These are phyloP conservation scores for Solanum sitiens DNA, from an alignment of 257 asterid species.

Conservation along the genomic window DNA sequence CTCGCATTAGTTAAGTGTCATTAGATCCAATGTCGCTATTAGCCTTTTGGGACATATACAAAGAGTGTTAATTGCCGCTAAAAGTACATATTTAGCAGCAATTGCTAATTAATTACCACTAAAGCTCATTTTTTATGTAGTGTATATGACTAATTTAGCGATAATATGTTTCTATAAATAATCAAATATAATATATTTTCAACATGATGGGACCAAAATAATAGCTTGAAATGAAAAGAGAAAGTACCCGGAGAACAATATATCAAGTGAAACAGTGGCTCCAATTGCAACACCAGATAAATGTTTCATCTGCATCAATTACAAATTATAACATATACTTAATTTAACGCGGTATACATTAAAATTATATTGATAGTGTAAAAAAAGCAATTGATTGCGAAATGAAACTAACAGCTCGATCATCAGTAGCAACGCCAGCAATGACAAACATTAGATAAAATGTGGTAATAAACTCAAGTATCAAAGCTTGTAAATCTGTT, in stretches of 20 bases:
- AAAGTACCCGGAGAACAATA: conserved; percentile 22
- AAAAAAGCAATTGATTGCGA: neutral
- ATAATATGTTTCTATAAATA: neutral
- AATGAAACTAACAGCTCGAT: conserved; percentile 3
- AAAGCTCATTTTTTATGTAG: no score
- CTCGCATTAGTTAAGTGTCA: no score
- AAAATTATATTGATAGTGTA: neutral
- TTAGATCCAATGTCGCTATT: no score
- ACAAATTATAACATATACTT: neutral
- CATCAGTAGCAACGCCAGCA: conserved; percentile 16
- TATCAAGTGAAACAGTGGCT: conserved; percentile 9
- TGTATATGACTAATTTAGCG: neutral
- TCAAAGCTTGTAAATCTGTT: conserved; percentile 14
- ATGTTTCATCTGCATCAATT: conserved; percentile 4
- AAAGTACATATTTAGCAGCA: no score
- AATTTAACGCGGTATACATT: neutral
- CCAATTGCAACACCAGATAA: conserved; percentile 15
- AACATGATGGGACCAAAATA: neutral
- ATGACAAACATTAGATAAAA: conserved; percentile 22
- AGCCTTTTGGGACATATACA: no score
- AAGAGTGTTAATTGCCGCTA: no score
- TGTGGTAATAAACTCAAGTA: conserved; percentile 16
- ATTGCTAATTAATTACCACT: no score
- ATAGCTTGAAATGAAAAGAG: neutral
- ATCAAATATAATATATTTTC: neutral